Base-by-base conservation (phyloP, 1,284 basidiomycete species). In the Lignosus rhinocerotis region DNA sequence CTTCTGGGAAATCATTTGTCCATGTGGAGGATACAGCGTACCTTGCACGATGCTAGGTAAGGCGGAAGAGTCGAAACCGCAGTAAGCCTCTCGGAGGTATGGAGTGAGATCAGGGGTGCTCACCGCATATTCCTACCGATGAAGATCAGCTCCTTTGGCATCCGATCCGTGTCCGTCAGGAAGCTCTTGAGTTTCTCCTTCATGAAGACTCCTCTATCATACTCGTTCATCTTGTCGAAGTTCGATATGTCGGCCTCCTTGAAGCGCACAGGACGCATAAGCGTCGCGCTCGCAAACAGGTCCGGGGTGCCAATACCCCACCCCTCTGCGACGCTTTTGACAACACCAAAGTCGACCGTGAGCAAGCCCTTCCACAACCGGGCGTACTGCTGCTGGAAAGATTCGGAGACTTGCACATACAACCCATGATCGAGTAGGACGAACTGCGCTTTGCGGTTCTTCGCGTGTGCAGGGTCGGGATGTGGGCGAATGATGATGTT, bases 391-490 rank as follows among this genome's bases (percentile, higher is more conserved):
- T 80, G 77, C 59, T 83, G 81, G 71, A 94, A 91, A 2, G 78
- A 68, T 19, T 84, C 79, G n/a, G 80, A 72, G 2, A 91, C 79
- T 3, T 78, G 78, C 32, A 94, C 90, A 68, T 93, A 96, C 17
- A 96, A 76, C 0, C 94, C 94, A 69, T 96, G 94, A 69, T 96
- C 94, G 63, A 96, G 84, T 10, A 96, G 78, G 32, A 95, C 93
- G 44, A 96, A 80, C 69, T 96, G 91, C 30, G 62, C 52, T 14
- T 53, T 44, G 34, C 62, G 44, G 1, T 39, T 32, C 0, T 91
- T 85, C n/a, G 77, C 73, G 11, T 70, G 74, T 0, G 82, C 82
- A 33, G 82, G 75, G 0, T 71, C 66, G 0, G 93, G 92, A 55
- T 88, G 80, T 0, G 87, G 87, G 7, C 93, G 85, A 34, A 95